Conservation (phyloP, 2,329 filamentous ascomycete genomes). For the Arthroderma sp. region DNA sequence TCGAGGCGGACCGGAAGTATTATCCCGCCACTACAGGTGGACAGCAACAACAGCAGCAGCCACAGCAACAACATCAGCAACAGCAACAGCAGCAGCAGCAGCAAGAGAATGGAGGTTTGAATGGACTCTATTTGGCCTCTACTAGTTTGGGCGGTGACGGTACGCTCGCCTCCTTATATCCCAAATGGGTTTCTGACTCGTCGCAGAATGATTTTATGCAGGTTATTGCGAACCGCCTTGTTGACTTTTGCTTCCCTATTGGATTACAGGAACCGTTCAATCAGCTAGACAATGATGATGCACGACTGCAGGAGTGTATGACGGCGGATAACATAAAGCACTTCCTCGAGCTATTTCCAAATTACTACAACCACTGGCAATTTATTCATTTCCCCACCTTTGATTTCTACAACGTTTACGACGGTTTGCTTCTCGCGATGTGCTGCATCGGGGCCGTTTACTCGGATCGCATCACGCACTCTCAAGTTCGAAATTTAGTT, state of each 20-base stretch:
- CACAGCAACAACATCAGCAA: neutral
- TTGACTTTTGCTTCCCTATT: slow-evolving; percentile 45
- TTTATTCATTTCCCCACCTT: slow-evolving; percentile 61
- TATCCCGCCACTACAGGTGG: slow-evolving; percentile 32
- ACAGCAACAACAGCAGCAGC: slow-evolving; percentile 14
- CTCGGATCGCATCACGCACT: slow-evolving; percentile 47
- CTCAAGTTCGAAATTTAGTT: slow-evolving; percentile 55
- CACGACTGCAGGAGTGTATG: slow-evolving; percentile 39
- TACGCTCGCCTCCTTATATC: slow-evolving; percentile 33
- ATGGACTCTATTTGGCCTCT: slow-evolving; percentile 35
- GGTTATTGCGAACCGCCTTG: slow-evolving; percentile 32
- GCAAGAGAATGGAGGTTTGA: slow-evolving; percentile 33
- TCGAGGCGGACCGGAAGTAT: slow-evolving; percentile 40
- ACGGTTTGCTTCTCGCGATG: slow-evolving; percentile 55
- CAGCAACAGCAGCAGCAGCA: slow-evolving; percentile 7
- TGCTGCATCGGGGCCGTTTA: slow-evolving; percentile 64
- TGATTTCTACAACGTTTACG: slow-evolving; percentile 50
- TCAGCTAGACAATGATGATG: slow-evolving; percentile 38
- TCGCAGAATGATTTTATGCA: slow-evolving; percentile 40
- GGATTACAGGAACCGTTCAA: slow-evolving; percentile 45
- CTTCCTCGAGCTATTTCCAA: slow-evolving; percentile 57
- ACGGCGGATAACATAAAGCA: slow-evolving; percentile 55
- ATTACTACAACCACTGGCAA: slow-evolving; percentile 62
- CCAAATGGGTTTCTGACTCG: slow-evolving; percentile 30
- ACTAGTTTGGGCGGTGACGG: slow-evolving; percentile 35